These are phyloP conservation scores for Arachnomyces sp. DNA, from an alignment of 2,329 filamentous ascomycete genomes.

Conservation along the genomic window DNA sequence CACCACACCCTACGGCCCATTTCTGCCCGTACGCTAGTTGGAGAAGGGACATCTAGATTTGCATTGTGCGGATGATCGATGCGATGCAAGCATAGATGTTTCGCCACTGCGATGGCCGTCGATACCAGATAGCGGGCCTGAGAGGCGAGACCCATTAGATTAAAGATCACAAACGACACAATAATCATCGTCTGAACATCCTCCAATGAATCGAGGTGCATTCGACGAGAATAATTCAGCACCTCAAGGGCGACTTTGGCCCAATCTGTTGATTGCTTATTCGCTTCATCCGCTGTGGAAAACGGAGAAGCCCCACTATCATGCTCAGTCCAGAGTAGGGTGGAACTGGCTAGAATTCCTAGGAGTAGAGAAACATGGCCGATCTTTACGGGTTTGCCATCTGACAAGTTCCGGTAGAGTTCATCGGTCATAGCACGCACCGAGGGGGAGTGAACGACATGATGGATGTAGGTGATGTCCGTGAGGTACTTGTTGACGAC, in stretches of 20 bases:
- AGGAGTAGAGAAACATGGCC: constrained; percentile 25
- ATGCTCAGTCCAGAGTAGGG: constrained; percentile 22
- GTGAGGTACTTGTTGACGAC: constrained; percentile 26
- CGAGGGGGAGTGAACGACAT: constrained; percentile 26
- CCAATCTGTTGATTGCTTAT: constrained; percentile 22
- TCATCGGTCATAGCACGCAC: constrained; percentile 20
- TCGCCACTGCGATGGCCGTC: constrained; percentile 21
- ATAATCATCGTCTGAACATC: constrained; percentile 31
- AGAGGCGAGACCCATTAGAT: constrained; percentile 28
- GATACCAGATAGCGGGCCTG: constrained; percentile 25
- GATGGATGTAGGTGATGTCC: constrained; percentile 27
- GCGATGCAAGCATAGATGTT: constrained; percentile 26
- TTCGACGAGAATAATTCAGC: constrained; percentile 22
- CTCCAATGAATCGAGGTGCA: constrained; percentile 21
- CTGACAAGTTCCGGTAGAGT: constrained; percentile 19
- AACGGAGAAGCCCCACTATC: constrained; percentile 14
- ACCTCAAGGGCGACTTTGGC: constrained; percentile 24
- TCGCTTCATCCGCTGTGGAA: constrained; percentile 17
- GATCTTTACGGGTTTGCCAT: constrained; percentile 15
- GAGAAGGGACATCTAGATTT: constrained; percentile 6
- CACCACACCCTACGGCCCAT: constrained; percentile 36
- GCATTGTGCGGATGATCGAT: constrained; percentile 22
- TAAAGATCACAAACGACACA: constrained; percentile 23
- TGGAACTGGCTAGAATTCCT: constrained; percentile 25
- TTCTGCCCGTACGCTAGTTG: constrained; percentile 17